These are phyloP conservation scores for Ochromonas danica DNA, from an alignment of 108 stramenopile genomes.

Conservation along the genomic window DNA sequence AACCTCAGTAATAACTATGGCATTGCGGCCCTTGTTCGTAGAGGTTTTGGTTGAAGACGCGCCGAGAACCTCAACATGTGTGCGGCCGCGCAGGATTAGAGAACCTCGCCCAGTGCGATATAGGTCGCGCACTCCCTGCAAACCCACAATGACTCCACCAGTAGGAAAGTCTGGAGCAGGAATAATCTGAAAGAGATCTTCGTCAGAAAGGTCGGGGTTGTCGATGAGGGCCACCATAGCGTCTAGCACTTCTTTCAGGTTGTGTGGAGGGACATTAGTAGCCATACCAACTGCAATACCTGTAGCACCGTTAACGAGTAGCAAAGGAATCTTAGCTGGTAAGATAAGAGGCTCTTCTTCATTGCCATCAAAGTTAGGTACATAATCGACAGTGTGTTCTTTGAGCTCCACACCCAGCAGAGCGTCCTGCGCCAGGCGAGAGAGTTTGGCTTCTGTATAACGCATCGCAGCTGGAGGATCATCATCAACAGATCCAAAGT, in stretches of 20 bases:
- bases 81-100: conserved; percentile 74
- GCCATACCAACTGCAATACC: conserved; percentile 96
- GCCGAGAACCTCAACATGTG: conserved; percentile 72
- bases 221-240: conserved; percentile 65
- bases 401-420: conserved; percentile 75
- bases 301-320: conserved; percentile 85
- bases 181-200: conserved; percentile 65
- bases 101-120: conserved; percentile 87
- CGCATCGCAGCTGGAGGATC: conserved; percentile 97
- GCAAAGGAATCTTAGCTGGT: conserved; percentile 80
- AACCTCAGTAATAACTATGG: conserved; percentile 87
- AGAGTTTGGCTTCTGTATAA: conserved; percentile 88
- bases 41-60: conserved; percentile 38
- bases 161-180: conserved; percentile 96
- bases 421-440: conserved; percentile 67
- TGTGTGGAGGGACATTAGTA: conserved; percentile 94
- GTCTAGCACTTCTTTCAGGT: conserved; percentile 78
- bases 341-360: conserved; percentile 86
- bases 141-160: conserved; percentile 72
- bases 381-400: conserved; percentile 58
- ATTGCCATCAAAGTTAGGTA: conserved; percentile 45
- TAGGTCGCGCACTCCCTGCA: conserved; percentile 67
- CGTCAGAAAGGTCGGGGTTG: conserved; percentile 8
- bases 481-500: conserved; percentile 88
- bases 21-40: conserved; percentile 57